phyloP scores from a whole-genome alignment of 805 yeast species.

The Ogataea neopini region DNA sequence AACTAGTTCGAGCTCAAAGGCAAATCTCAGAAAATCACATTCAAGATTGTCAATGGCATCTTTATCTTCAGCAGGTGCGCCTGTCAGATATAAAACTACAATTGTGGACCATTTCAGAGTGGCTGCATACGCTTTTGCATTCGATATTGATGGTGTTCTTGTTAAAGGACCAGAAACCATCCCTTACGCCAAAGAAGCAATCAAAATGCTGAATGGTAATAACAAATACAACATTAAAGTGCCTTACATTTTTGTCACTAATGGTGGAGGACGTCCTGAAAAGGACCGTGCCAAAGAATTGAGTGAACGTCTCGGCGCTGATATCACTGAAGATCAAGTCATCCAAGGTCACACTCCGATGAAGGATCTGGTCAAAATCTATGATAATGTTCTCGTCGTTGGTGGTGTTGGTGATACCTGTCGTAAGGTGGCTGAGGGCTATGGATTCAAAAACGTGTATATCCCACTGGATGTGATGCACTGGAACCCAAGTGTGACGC shows the following conservation, averaged over 20 bases:
- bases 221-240: constrained; percentile 76
- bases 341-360: constrained; percentile 95
- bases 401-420: constrained; percentile 89
- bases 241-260: constrained; percentile 84
- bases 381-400: constrained; percentile 77
- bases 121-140: constrained; percentile 85
- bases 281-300: constrained; percentile 70
- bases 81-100: constrained; percentile 45
- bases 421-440: constrained; percentile 76
- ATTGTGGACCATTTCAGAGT: constrained; percentile 70
- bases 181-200: constrained; percentile 75
- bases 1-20: constrained; percentile 21
- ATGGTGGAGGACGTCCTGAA: constrained; percentile 91
- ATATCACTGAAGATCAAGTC: constrained; percentile 73
- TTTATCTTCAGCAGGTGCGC: constrained; percentile 31
- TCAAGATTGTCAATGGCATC: constrained; percentile 32
- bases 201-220: constrained; percentile 71
- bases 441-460: constrained; percentile 81
- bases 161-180: constrained; percentile 83
- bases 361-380: constrained; percentile 71
- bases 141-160: constrained; percentile 91
- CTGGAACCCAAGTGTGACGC: constrained; percentile 85
- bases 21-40: constrained; percentile 23
- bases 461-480: constrained; percentile 81
- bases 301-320: constrained; percentile 56